Evolutionary conservation across 1,139 yeast species (phyloP), one percentile per base, ranked within the genome.

Genomic region (Wickerhamomyces sp.): DNA sequence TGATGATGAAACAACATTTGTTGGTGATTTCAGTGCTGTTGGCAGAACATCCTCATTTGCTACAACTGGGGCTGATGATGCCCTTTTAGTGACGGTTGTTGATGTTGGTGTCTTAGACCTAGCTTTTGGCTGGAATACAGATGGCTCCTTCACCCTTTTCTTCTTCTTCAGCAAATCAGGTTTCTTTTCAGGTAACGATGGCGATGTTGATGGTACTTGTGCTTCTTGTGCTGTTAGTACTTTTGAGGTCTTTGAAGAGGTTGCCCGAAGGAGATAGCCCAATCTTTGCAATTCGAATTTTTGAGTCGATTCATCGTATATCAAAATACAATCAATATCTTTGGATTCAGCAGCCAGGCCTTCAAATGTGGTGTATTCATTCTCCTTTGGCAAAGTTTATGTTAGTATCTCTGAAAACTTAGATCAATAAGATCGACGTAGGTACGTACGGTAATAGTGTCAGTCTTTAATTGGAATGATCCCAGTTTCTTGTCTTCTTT

Each of bases 101-200:
- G 41, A 40, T 36, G 49, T 30, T 7, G 60, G 59, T 0, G 54
- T 49, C 37, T 52, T 50, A 2, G 57, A 38, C 9, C 57, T 45
- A 7, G 45, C 38, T 36, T 53, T 55, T 10, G 59, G 58, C 18
- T 55, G 58, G 40, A 57, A 57, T 13, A 57, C 47, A 8, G 59
- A 53, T 0, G 59, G 51, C n/a, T 56, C 59, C 23, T 39, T 49
- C 39, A 34, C 46, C 36, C 37, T 37, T 35, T 48, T 44, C 36
- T 50, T 54, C 47, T 51, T 54, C 42, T 41, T 44, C 15, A 27
- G 40, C 10, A 31, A 4, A 15, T 35, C 37, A 26, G 32, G 27
- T 11, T 31, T 42, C 34, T 15, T 27, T 23, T 18, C 34, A 9
- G 34, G 41, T 11, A 18, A 4, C 9, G 34, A 5, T 33, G 27